Conservation (phyloP, 345 rosid genomes). For the Eucalyptus virginea region DNA sequence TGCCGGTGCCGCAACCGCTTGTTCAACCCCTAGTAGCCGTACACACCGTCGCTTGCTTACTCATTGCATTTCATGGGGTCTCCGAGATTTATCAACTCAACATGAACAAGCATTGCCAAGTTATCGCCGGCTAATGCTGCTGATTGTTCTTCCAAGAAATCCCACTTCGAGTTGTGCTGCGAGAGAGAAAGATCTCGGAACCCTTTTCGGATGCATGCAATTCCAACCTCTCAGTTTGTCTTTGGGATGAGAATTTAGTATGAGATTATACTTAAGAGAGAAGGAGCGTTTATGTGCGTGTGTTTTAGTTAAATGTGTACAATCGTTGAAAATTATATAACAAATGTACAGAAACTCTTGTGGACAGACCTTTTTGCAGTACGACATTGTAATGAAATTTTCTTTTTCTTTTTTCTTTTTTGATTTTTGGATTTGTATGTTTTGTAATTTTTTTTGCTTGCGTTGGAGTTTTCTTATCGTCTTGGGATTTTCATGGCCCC, state of each 20-base stretch:
- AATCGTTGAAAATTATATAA: not conserved
- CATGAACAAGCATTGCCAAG: not conserved
- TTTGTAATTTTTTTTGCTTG: no score
- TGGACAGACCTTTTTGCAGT: not conserved
- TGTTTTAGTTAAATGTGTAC: not conserved
- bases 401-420: not conserved
- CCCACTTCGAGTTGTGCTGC: not conserved
- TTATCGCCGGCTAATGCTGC: not conserved
- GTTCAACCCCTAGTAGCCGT: slow-evolving; percentile 54
- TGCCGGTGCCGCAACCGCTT: slow-evolving; percentile 64
- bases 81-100: not conserved
- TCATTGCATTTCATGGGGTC: not conserved
- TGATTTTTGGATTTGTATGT: accelerated
- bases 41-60: not conserved
- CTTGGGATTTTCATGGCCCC: not conserved
- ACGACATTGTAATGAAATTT: not conserved
- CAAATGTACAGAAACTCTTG: not conserved
- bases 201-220: not conserved
- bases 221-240: not conserved
- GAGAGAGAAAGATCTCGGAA: not conserved
- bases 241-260: not conserved
- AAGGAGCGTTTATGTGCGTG: not conserved
- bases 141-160: not conserved
- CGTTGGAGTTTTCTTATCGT: not conserved
- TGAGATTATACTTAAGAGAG: not conserved